Evolutionary conservation across 441 rosid species (phyloP), one percentile per base, ranked within the genome.

Genomic region (Oxalis stricta): DNA sequence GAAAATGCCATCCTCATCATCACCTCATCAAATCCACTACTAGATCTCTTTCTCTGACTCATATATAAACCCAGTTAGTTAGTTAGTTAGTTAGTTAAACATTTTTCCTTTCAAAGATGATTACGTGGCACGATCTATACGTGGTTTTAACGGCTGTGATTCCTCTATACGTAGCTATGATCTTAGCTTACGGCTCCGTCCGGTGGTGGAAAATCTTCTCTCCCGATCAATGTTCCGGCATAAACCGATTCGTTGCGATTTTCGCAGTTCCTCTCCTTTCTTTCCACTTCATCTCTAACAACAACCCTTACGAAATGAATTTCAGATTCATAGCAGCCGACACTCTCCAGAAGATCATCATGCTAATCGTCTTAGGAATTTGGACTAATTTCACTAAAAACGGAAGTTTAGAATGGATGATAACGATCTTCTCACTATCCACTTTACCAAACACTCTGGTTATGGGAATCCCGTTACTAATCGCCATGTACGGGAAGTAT

Each of bases 131-230:
- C 15, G 87, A 79, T 48, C 72, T 79, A 11, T 79, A 79, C 66
- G 62, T 69, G 22, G 82, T 79, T 12, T 58, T 79, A 42, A 62
- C 77, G n/a, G 83, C 87, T 38, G 76, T 79, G 54, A 48, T 75
- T 4, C 87, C 87, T 16, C 71, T 79, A 4, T 78, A 78, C 51
- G 87, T 78, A 4, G 86, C 86, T n/a, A 78, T 78, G 86, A 70
- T 78, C 53, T 64, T 75, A 37, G 86, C 82, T 3, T 78, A 78
- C 53, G 86, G 79, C 11, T 78, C 86, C 0, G 82, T 78, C 18
- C 77, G 82, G 18, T 78, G 86, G 86, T 75, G 82, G 79, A 72
- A 68, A 34, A 72, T 78, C 38, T 78, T 78, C 60, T 56, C 82
- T 1, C 77, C 86, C 1, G 86, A 75, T 41, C 86, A 78, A 35